These are phyloP conservation scores for Chlamydomonas urium DNA, from an alignment of 139 green algal genomes.

Conservation along the genomic window DNA sequence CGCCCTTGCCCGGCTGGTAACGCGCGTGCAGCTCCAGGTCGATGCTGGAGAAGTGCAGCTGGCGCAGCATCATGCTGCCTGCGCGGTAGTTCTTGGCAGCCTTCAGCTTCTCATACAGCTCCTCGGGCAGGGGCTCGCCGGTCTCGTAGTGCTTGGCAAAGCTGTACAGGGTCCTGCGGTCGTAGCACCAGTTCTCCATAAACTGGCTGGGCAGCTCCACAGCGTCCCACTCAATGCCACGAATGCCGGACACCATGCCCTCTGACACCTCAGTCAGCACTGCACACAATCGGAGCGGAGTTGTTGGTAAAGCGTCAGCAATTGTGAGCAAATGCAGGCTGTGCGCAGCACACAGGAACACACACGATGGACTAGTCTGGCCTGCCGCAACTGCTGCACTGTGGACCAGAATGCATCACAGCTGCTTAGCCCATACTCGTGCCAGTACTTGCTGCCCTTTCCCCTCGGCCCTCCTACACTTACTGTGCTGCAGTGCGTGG, in stretches of 20 bases:
- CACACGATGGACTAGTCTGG: no score
- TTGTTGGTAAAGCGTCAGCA: no score
- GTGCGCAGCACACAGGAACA: no score
- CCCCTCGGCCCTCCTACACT: no score
- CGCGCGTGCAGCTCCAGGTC: constrained; percentile 90
- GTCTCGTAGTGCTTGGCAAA: constrained; percentile 92
- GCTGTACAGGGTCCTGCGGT: constrained; percentile 59
- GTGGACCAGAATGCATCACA: no score
- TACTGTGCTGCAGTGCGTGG: constrained; percentile 56
- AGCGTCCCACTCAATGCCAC: constrained; percentile 90
- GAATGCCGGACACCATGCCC: constrained; percentile 84
- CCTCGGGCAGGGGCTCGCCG: constrained; percentile 82
- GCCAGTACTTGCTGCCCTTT: no score
- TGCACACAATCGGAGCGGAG: no score
- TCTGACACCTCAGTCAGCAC: constrained; percentile 89
- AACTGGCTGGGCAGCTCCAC: constrained; percentile 87
- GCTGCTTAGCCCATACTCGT: no score
- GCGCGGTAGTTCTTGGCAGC: constrained; percentile 70
- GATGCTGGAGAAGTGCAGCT: constrained; percentile 80
- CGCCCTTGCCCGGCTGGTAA: constrained; percentile 60
- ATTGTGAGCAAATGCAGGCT: no score
- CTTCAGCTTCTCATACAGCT: constrained; percentile 67
- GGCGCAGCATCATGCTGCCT: constrained; percentile 80
- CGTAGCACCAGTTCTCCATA: constrained; percentile 80
- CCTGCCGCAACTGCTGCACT: no score